phyloP scores from a whole-genome alignment of 2,329 filamentous ascomycete species.

The Botrytis medusae region DNA sequence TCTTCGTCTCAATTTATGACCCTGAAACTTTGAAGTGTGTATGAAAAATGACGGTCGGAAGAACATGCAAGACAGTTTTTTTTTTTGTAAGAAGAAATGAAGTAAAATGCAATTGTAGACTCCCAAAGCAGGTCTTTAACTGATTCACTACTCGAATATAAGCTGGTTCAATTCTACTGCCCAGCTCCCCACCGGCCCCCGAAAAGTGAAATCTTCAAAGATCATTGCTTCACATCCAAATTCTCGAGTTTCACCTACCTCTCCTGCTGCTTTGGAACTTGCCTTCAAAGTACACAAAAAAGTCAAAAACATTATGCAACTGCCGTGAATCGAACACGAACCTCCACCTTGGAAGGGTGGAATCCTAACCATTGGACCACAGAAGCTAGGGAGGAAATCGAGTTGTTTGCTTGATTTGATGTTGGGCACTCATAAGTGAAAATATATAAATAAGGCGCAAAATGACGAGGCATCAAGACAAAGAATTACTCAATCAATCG shows the following conservation, averaged over 20 bases:
- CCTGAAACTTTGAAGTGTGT: not conserved
- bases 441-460: not conserved
- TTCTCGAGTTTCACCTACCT: not conserved
- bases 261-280: not conserved
- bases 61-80: not conserved
- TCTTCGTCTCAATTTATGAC: not conserved
- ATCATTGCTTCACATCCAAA: not conserved
- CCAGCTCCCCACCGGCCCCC: not conserved
- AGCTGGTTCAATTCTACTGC: not conserved
- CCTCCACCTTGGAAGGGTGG: slow-evolving; percentile 8
- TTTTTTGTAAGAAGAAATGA: not conserved
- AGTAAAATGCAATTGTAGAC: not conserved
- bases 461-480: not conserved
- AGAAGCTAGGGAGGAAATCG: not conserved
- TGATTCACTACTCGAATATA: not conserved
- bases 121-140: not conserved
- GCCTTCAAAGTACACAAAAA: not conserved
- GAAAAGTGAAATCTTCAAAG: not conserved
- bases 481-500: not conserved
- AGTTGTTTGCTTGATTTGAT: not conserved
- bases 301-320: not conserved
- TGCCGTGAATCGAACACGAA: not conserved
- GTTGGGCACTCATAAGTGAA: accelerated
- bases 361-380: slow-evolving; percentile 7
- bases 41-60: not conserved